Percentiles rank a stretch among this genome's conserved stretches.
Evolutionary conservation across 768 basidiomycete genomes (phyloP).

Genomic region (Suillus americanus): DNA sequence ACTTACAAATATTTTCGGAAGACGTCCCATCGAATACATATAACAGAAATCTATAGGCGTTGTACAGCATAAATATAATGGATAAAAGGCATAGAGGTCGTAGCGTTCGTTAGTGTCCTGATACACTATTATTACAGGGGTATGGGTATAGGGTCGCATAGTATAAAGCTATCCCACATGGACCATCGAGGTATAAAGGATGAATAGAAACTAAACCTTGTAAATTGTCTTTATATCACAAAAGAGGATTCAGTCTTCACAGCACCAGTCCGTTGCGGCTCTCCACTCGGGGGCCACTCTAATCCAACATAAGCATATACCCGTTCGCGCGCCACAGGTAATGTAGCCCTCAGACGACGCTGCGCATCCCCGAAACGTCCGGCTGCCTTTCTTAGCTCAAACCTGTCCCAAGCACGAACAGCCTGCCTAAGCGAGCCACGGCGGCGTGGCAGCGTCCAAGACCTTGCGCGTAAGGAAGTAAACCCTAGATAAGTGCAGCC

Average conservation of each 20-base stretch:
- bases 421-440: constrained; percentile 28
- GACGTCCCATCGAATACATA: not conserved
- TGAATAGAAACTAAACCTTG: not conserved
- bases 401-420: constrained; percentile 29
- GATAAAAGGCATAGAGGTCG: not conserved
- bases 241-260: not conserved
- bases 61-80: not conserved
- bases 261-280: not conserved
- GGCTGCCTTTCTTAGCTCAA: constrained; percentile 24
- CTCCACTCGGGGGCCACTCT: not conserved
- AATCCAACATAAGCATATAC: constrained; percentile 34
- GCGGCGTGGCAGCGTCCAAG: constrained; percentile 24
- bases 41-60: not conserved
- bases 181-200: not conserved
- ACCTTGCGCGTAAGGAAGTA: constrained; percentile 13
- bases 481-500: constrained; percentile 1
- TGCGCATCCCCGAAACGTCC: constrained; percentile 28
- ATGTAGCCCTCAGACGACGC: constrained; percentile 27
- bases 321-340: constrained; percentile 23
- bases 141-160: not conserved
- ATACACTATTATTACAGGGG: not conserved
- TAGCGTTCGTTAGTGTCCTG: not conserved
- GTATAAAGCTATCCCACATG: not conserved
- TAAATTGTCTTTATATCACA: not conserved
- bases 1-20: not conserved